A percentile compares a stretch with the other conserved stretches of the same genome.
These are phyloP conservation scores for Phanerodontia chrysosporium DNA, from an alignment of 768 basidiomycete species.

Conservation along the genomic window DNA sequence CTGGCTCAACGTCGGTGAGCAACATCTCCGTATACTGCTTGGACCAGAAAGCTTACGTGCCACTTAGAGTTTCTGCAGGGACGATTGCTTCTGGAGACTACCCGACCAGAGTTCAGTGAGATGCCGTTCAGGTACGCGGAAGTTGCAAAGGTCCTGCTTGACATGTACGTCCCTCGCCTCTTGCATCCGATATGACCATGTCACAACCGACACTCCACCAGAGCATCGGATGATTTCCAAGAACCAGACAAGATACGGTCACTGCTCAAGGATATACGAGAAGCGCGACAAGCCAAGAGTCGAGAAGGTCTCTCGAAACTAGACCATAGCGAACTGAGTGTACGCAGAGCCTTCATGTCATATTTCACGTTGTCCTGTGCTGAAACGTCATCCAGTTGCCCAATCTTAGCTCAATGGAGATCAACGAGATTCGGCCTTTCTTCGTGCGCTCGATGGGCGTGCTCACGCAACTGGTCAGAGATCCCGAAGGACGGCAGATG, in stretches of 20 bases:
- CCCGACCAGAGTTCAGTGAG: constrained; percentile 65
- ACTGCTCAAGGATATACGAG: constrained; percentile 90
- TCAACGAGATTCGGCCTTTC: constrained; percentile 90
- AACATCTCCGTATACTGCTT: too few species aligned
- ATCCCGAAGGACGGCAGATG: constrained; percentile 17
- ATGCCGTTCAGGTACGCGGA: constrained; percentile 89
- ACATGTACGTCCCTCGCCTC: constrained; percentile 59
- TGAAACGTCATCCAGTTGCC: constrained; percentile 51
- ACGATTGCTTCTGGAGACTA: constrained; percentile 69
- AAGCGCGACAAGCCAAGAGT: constrained; percentile 92
- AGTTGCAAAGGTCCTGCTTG: constrained; percentile 87
- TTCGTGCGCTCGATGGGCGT: constrained; percentile 80
- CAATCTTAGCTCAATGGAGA: constrained; percentile 85
- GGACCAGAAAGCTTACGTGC: too few species aligned
- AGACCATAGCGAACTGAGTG: constrained; percentile 78
- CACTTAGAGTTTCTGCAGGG: constrained; percentile 86
- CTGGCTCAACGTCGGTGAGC: constrained; percentile 84
- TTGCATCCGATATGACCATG: not conserved
- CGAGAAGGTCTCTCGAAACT: constrained; percentile 77
- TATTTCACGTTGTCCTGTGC: not conserved
- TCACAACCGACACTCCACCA: too few species aligned
- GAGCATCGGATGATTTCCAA: constrained; percentile 87
- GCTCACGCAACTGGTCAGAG: constrained; percentile 49
- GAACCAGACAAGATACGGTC: constrained; percentile 81
- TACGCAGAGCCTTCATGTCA: constrained; percentile 31